Evolutionary conservation across 371 early-diverging fungal species (phyloP), one percentile per base, ranked within the genome.

Genomic region (Funneliformis caledonium): DNA sequence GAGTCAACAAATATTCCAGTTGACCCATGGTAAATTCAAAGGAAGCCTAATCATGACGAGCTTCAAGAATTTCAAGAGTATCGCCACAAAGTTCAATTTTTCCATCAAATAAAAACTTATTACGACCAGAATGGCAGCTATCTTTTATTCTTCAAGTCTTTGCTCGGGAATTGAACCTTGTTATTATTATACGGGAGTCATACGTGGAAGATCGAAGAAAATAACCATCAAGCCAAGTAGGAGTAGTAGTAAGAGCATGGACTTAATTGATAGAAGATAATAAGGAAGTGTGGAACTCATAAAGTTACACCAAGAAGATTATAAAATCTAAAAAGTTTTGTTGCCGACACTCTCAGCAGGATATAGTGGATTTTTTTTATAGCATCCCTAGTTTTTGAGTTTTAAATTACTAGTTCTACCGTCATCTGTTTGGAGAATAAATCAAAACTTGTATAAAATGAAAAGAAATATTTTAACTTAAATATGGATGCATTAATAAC

Each of bases 41-140:
- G 47, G 90, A 83, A 50, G 96, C 94, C 97, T 96, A 98, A 87
- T 97, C 97, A 87, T 97, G 93, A 82, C 98, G 94, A 78, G 89
- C 88, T 88, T 98, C 98, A 82, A 98, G 91, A 65, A 94, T 87
- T 81, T 95, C 94, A 50, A 97, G 87, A 81, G 94, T 89, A 86
- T 97, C 98, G 78, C 89, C 94, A 81, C 94, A 94, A 80, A 97
- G 87, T 83, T 97, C 97, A 72, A 98, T 94, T 91, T 97, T 94
- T 72, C 93, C 94, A 83, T 95, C 96, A 90, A 98, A 96, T 76
- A 97, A 97, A 80, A 98, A 97, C 90, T 95, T 96, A 88, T 88
- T 91, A 78, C 86, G 87, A 80, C 93, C 95, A 78, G 87, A 83
- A 91, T 95, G 78, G 86, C 82, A 65, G 86, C 85, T 81, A 98